A percentile compares a stretch with the other conserved stretches of the same genome.
Conservation (phyloP, 2,329 filamentous ascomycete genomes). For the Tolypocladium cylindrosporum region DNA sequence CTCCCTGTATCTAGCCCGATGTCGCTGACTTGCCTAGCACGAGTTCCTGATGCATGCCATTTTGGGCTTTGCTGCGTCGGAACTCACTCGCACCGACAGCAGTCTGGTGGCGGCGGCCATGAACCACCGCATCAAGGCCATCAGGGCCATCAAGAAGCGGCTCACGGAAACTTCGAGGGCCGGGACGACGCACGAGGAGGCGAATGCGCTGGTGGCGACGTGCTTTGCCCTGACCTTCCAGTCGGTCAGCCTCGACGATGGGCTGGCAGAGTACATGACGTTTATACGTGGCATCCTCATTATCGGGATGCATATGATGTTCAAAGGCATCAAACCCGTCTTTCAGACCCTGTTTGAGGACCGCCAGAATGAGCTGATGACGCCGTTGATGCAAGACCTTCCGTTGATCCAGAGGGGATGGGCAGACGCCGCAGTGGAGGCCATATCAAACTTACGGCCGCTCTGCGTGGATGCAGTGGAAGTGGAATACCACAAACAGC, state of each 20-base stretch:
- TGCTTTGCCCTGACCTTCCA: conserved; percentile 52
- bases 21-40: conserved; percentile 29
- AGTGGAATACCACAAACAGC: conserved; percentile 31
- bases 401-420: conserved; percentile 35
- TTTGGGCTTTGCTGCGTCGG: conserved; percentile 56
- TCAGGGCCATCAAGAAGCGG: conserved; percentile 49
- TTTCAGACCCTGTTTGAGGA: conserved; percentile 36
- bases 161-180: conserved; percentile 32
- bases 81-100: conserved; percentile 39
- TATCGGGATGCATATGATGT: conserved; percentile 43
- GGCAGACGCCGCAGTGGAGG: conserved; percentile 34
- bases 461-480: conserved; percentile 34
- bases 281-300: conserved; percentile 49
- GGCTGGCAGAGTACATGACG: conserved; percentile 50
- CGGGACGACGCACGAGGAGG: conserved; percentile 37
- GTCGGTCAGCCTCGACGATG: conserved; percentile 46
- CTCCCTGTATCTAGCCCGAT: neutral
- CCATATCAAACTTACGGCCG: conserved; percentile 30
- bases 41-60: conserved; percentile 64
- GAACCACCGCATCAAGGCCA: conserved; percentile 54
- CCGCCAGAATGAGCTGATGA: conserved; percentile 29
- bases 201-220: conserved; percentile 48
- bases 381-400: conserved; percentile 33
- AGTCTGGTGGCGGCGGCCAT: conserved; percentile 48
- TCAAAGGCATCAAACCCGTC: conserved; percentile 36